Conservation (phyloP, 176 grass and related monocot genomes). For the Oryza brachyantha region DNA sequence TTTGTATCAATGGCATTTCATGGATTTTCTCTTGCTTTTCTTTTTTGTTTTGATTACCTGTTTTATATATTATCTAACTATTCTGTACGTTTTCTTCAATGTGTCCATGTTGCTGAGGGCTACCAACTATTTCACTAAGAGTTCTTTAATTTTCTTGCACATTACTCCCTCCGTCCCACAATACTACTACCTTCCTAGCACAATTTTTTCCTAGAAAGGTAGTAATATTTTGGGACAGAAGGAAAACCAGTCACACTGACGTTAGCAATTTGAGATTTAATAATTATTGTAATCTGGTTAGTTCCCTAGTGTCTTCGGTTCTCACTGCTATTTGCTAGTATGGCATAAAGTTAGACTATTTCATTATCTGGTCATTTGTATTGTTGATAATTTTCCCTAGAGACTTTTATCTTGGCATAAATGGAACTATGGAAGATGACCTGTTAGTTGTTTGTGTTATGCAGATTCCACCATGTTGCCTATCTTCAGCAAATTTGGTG, state of each 20-base stretch:
- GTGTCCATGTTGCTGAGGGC: not conserved
- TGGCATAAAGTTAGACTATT: not conserved
- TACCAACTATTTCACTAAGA: constrained; percentile 14
- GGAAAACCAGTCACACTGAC: not conserved
- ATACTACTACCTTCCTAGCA: too few relatives aligned
- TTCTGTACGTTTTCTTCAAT: not conserved
- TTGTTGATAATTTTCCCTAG: too few relatives aligned
- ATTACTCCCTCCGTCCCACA: too few relatives aligned
- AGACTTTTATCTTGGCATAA: constrained; percentile 11
- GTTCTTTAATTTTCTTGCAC: constrained; percentile 3
- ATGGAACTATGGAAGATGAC: constrained; percentile 21
- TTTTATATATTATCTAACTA: not conserved
- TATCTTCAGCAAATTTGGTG: constrained; percentile 99
- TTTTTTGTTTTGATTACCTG: not conserved
- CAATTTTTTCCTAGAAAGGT: too few relatives aligned
- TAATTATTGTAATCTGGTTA: constrained; percentile 1
- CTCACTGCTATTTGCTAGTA: not conserved
- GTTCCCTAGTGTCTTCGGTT: not conserved
- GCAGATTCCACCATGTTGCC: constrained; percentile 79
- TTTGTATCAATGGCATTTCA: too few relatives aligned
- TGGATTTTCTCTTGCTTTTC: not conserved
- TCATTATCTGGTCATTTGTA: not conserved
- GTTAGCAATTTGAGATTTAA: constrained; percentile 10
- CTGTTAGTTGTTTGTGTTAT: constrained; percentile 33
- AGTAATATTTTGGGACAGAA: too few relatives aligned